Conservation (phyloP, 495 filamentous ascomycete genomes). For the Podospora didyma region DNA sequence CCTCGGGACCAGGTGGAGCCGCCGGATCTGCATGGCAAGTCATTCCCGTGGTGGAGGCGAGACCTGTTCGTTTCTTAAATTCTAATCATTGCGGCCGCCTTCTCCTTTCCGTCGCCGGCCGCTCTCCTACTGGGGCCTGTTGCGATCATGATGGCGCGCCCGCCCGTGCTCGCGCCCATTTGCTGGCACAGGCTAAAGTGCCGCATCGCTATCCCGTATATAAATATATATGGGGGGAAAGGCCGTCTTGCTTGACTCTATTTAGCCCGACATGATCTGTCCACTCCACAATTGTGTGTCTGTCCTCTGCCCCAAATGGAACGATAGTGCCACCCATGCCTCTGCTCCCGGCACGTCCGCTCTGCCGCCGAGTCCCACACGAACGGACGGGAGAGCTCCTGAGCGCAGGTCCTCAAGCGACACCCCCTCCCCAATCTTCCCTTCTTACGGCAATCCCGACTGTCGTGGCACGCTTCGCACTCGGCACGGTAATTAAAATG, state of each 20-base stretch:
- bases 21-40: slow-evolving; percentile 9
- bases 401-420: not conserved
- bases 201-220: slow-evolving; percentile 2
- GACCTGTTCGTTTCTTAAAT: no score
- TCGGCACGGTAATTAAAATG: slow-evolving; percentile 10
- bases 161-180: not conserved
- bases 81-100: not conserved
- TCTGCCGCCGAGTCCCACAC: not conserved
- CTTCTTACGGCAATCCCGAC: not conserved
- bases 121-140: no score
- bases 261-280: slow-evolving; percentile 3
- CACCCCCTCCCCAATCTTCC: not conserved
- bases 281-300: no score
- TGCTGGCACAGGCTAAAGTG: slow-evolving; percentile 12
- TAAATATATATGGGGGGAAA: slow-evolving; percentile 1
- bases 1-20: slow-evolving; percentile 7
- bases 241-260: not conserved
- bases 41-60: not conserved
- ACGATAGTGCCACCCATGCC: no score
- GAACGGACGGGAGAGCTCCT: not conserved
- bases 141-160: no score
- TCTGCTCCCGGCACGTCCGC: not conserved
- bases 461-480: not conserved
- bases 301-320: no score
- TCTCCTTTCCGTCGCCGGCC: no score